Conservation (phyloP, 2,329 filamentous ascomycete species). For the Neopestalotiopsis sp. region DNA sequence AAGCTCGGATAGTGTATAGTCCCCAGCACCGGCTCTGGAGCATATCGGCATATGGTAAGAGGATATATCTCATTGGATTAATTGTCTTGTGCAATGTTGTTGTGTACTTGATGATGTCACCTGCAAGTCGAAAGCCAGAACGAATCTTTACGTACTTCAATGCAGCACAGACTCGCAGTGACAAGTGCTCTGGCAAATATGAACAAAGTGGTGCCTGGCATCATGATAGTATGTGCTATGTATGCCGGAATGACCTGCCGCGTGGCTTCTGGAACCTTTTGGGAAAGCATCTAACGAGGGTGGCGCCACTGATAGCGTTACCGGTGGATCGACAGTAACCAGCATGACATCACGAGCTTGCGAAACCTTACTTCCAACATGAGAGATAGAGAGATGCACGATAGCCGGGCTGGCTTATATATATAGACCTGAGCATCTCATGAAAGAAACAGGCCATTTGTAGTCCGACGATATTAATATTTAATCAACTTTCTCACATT, state of each 20-base stretch:
- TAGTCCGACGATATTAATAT: not conserved
- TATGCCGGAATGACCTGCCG: not conserved
- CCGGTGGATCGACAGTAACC: not conserved
- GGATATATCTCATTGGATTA: too few species aligned
- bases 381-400: not conserved
- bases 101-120: too few species aligned
- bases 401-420: not conserved
- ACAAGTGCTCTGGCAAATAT: not conserved
- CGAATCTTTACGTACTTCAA: too few species aligned
- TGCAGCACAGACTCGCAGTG: not conserved
- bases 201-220: not conserved
- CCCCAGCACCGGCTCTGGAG: too few species aligned
- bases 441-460: not conserved
- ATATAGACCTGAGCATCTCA: not conserved
- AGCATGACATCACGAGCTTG: constrained; percentile 2
- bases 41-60: too few species aligned
- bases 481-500: not conserved
- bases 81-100: too few species aligned
- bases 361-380: not conserved
- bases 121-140: too few species aligned
- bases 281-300: not conserved
- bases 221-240: not conserved
- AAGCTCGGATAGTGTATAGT: too few species aligned
- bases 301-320: not conserved
- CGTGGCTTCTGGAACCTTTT: not conserved